Percentiles rank a stretch among this genome's conserved stretches.
These are phyloP conservation scores for Carex scoparia DNA, from an alignment of 176 grass and related monocot species.

Conservation along the genomic window DNA sequence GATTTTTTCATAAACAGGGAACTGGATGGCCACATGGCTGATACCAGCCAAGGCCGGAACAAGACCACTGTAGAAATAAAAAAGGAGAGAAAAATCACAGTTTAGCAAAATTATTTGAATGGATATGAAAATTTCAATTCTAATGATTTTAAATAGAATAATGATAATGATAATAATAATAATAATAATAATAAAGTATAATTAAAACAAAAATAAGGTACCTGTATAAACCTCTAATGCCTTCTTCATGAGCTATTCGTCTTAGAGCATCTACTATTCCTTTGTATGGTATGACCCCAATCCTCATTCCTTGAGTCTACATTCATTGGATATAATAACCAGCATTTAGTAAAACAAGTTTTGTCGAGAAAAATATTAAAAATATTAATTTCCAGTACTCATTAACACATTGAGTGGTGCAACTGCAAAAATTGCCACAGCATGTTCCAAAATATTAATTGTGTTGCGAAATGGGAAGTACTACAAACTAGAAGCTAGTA, in stretches of 20 bases:
- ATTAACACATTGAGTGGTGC: no score
- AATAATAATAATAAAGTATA: not conserved
- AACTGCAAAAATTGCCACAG: no score
- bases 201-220: not conserved
- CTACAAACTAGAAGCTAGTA: not conserved
- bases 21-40: conserved; percentile 96
- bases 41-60: conserved; percentile 93
- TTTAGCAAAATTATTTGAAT: not conserved
- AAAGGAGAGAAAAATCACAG: not conserved
- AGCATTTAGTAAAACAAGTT: not conserved
- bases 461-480: no score
- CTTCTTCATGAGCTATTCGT: conserved; percentile 80
- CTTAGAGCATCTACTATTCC: conserved; percentile 69
- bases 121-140: not conserved
- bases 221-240: conserved; percentile 89
- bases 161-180: no score
- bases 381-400: not conserved
- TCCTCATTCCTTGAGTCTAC: conserved; percentile 75
- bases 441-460: no score
- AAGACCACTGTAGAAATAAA: conserved; percentile 53
- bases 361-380: not conserved
- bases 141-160: not conserved
- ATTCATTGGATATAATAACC: conserved; percentile 16
- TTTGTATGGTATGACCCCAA: conserved; percentile 54
- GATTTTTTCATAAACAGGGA: conserved; percentile 84